phyloP scores from a whole-genome alignment of 768 basidiomycete genomes.

The Podaxis sp. region DNA sequence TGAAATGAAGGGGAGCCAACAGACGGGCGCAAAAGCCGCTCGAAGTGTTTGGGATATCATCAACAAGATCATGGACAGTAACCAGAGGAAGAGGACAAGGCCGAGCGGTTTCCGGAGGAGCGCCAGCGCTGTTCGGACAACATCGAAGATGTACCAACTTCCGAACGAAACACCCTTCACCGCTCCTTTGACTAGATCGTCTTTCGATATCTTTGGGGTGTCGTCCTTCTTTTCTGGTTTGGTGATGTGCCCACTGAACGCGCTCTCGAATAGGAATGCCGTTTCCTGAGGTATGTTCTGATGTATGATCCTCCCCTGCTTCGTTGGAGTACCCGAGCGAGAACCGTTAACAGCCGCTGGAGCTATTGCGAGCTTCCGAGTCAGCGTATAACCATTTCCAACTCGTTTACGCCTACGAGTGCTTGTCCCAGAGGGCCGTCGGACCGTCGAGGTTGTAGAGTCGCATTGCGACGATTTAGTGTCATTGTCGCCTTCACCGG shows the following conservation, averaged over 20 bases:
- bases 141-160: constrained; percentile 44
- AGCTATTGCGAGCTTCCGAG: not conserved
- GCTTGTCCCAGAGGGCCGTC: not conserved
- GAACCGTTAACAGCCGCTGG: not conserved
- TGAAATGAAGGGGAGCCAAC: constrained; percentile 60
- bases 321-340: not conserved
- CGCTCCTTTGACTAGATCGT: constrained; percentile 30
- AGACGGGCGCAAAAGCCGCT: constrained; percentile 56
- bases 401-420: constrained; percentile 11
- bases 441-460: not conserved
- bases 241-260: not conserved
- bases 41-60: constrained; percentile 42
- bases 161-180: constrained; percentile 30
- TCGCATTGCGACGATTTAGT: not conserved
- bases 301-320: not conserved
- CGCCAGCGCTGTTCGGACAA: constrained; percentile 45
- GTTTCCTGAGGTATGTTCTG: not conserved
- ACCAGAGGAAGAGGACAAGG: constrained; percentile 48
- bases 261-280: not conserved
- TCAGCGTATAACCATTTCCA: not conserved
- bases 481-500: not conserved
- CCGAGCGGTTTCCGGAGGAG: constrained; percentile 58
- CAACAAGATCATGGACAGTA: constrained; percentile 46
- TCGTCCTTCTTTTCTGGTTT: not conserved
- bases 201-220: constrained; percentile 19